Percentiles rank a stretch among this genome's conserved stretches.
Conservation (phyloP, 2,329 filamentous ascomycete genomes). For the Sporothrix mexicana region DNA sequence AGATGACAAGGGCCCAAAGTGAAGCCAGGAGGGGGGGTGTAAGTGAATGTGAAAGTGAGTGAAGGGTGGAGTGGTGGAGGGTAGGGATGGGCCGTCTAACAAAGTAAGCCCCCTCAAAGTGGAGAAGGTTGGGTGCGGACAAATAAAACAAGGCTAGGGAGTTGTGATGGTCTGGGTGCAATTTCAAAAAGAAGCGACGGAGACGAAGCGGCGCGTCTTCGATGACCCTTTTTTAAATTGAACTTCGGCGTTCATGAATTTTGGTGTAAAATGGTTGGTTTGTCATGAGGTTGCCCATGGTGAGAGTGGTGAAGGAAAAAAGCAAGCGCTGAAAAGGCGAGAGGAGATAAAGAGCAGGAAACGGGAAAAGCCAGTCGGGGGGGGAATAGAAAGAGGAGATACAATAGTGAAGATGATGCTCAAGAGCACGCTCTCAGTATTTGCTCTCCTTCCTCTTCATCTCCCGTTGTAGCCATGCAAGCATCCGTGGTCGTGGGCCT, state of each 20-base stretch:
- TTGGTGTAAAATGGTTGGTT: slow-evolving; percentile 20
- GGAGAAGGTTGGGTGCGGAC: background rate
- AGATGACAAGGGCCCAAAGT: background rate
- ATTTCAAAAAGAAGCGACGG: slow-evolving; percentile 24
- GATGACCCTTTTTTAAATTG: slow-evolving; percentile 12
- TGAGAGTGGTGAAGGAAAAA: background rate
- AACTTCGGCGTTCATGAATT: slow-evolving; percentile 20
- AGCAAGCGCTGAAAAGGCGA: no score
- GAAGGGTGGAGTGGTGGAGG: background rate
- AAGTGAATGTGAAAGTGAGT: background rate
- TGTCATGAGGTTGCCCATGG: slow-evolving; percentile 2
- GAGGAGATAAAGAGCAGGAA: background rate
- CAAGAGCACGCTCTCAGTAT: background rate
- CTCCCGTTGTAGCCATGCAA: slow-evolving; percentile 1
- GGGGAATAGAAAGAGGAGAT: background rate
- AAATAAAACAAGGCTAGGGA: slow-evolving; percentile 28
- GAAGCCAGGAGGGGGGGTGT: background rate
- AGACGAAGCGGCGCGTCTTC: slow-evolving; percentile 23
- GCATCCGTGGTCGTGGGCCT: background rate
- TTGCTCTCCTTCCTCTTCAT: background rate
- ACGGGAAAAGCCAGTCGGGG: background rate
- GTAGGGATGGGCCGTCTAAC: background rate
- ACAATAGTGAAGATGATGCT: no score
- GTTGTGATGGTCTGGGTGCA: slow-evolving; percentile 23
- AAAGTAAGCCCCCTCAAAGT: slow-evolving; percentile 1